Percentiles rank a stretch among this genome's conserved stretches.
phyloP scores from a whole-genome alignment of 129 eudicot species.

The Rutidosis leptorrhynchoides region DNA sequence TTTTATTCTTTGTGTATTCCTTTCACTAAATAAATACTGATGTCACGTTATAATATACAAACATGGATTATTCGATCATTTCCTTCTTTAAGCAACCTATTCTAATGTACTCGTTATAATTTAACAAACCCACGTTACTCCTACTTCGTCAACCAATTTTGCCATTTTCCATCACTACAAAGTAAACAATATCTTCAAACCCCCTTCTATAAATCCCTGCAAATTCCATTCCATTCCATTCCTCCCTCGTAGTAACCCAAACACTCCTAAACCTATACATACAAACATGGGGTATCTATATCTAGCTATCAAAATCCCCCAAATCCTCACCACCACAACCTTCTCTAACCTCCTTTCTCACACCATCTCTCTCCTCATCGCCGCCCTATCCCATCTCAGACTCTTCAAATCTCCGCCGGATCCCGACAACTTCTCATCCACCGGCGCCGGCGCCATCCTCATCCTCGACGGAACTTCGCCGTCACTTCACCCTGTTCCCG shows the following conservation, averaged over 20 bases:
- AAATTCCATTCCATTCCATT: neutral
- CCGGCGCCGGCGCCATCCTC: constrained; percentile 26
- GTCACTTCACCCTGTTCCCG: constrained; percentile 45
- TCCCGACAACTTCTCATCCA: constrained; percentile 25
- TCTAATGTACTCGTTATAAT: too few species aligned
- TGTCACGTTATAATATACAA: too few species aligned
- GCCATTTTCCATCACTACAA: too few species aligned
- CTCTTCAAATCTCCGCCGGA: constrained; percentile 47
- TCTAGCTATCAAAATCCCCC: constrained; percentile 40
- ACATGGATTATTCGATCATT: too few species aligned
- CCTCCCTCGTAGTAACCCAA: too few species aligned
- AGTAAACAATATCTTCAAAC: too few species aligned
- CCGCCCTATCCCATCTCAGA: constrained; percentile 38
- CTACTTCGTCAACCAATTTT: too few species aligned
- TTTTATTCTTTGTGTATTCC: too few species aligned
- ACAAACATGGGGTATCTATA: constrained; percentile 35
- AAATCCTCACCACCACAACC: constrained; percentile 24
- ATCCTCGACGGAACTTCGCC: constrained; percentile 54
- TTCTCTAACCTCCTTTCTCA: constrained; percentile 27
- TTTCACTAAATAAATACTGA: too few species aligned
- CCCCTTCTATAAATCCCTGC: neutral
- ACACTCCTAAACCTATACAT: neutral
- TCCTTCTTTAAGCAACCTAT: too few species aligned
- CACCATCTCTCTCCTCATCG: constrained; percentile 28
- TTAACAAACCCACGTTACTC: too few species aligned